Conservation (phyloP, 176 grass and related monocot genomes). For the Rhipidocladum racemiflorum region DNA sequence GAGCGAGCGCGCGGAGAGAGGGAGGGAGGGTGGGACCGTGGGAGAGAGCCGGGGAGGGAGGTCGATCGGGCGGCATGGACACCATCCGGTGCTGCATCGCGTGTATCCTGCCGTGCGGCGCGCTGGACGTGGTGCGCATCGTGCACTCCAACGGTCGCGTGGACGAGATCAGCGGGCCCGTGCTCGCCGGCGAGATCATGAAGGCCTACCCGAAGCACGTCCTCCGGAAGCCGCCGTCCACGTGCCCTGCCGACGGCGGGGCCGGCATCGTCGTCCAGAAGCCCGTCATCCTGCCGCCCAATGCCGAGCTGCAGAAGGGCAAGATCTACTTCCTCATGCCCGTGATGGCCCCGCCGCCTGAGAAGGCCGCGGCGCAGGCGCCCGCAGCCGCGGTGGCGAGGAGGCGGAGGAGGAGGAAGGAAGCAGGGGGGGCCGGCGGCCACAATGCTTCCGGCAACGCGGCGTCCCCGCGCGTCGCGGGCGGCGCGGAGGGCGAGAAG, state of each 20-base stretch:
- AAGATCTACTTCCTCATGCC: slow-evolving; percentile 97
- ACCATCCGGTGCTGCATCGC: slow-evolving; percentile 98
- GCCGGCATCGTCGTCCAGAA: slow-evolving; percentile 51
- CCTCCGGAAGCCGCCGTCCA: slow-evolving; percentile 61
- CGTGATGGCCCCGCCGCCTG: slow-evolving; percentile 41
- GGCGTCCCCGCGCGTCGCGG: neutral
- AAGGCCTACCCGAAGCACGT: slow-evolving; percentile 88
- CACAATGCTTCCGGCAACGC: neutral
- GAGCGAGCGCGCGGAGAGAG: neutral
- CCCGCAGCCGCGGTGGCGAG: slow-evolving; percentile 32
- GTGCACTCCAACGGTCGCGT: slow-evolving; percentile 94
- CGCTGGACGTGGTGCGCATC: slow-evolving; percentile 93
- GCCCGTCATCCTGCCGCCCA: slow-evolving; percentile 71
- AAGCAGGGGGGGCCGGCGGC: neutral
- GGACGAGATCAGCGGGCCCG: slow-evolving; percentile 78
- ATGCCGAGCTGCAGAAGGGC: slow-evolving; percentile 83
- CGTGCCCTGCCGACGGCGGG: slow-evolving; percentile 43
- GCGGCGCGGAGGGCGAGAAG: slow-evolving; percentile 52
- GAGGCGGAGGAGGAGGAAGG: slow-evolving; percentile 62
- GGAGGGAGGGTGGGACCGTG: neutral
- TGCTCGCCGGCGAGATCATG: slow-evolving; percentile 89
- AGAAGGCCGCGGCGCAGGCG: slow-evolving; percentile 13
- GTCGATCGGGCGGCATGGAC: slow-evolving; percentile 36
- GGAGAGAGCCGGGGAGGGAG: neutral
- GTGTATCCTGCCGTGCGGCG: slow-evolving; percentile 96